Percentiles rank a stretch among this genome's conserved stretches.
Evolutionary conservation across 1,139 yeast species (phyloP).

Genomic region (Saccharomyces pastorianus): DNA sequence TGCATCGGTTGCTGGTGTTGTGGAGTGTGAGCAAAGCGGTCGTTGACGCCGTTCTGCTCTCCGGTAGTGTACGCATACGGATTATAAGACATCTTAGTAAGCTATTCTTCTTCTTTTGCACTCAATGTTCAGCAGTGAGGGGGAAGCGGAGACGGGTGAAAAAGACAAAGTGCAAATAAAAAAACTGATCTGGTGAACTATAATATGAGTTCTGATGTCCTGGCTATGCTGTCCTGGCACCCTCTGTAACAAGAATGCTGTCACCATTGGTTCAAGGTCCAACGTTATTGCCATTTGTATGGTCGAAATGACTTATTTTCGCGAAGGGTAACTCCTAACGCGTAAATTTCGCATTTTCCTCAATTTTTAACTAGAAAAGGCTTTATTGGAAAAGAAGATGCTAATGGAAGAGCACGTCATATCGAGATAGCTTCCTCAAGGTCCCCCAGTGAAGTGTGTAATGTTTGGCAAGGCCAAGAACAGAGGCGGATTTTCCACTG

Average conservation of each 20-base stretch:
- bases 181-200: not conserved
- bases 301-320: not conserved
- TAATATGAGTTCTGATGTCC: not conserved
- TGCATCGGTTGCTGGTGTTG: conserved; percentile 23
- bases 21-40: conserved; percentile 16
- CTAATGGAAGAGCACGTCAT: not conserved
- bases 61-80: conserved; percentile 31
- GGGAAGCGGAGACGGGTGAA: not conserved
- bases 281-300: not conserved
- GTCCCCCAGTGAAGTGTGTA: not conserved
- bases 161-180: not conserved
- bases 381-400: not conserved
- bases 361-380: not conserved
- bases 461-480: conserved; percentile 4
- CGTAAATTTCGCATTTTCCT: not conserved
- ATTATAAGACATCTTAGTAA: conserved; percentile 32
- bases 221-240: not conserved
- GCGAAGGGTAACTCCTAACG: not conserved
- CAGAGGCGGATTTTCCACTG: conserved; percentile 10
- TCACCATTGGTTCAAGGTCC: not conserved
- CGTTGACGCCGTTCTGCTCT: conserved; percentile 13
- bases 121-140: conserved; percentile 20
- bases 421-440: not conserved
- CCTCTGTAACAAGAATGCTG: not conserved
- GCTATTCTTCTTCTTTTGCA: conserved; percentile 2